Evolutionary conservation across 345 rosid species (phyloP), one percentile per base, ranked within the genome.

Genomic region (Euphorbia pulcherrima): DNA sequence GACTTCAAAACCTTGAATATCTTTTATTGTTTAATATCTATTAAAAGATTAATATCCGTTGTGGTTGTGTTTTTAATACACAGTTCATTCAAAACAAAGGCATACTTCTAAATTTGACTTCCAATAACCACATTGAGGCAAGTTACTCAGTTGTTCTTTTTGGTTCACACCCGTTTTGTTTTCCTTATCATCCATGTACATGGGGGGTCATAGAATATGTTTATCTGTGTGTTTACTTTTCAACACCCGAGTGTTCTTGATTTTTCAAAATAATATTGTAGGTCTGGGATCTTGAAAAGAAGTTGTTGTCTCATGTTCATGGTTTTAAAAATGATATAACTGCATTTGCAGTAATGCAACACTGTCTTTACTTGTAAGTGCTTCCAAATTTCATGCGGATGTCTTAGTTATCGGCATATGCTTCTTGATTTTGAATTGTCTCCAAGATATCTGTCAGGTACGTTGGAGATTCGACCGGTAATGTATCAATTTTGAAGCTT

Each of bases 251-350:
- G 29, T 40, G 50, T 13, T 41, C 44, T 33, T 73, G 8, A 69
- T 70, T 61, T 39, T 75, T 62, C 54, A 24, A 75, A 72, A 58
- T 63, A 29, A 20, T 60, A 18, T 52, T 52, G 6, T 75, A 93
- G 98, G 97, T 90, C 29, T 93, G 98, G 98, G 86, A 90, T 68
- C 69, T 90, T 64, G 94, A 90, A 40, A 87, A 76, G 85, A 86
- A 81, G 82, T 67, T 76, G 59, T 16, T 87, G 82, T 83, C 84
- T 69, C 68, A 82, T 60, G 78, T 82, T 67, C 82, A 86, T 78
- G 79, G 62, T 35, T 78, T 78, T 35, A 79, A 80, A 37, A 83
- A 76, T 29, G 87, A 89, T 54, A 86, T 93, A 50, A 87, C 92
- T 48, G 80, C 89, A 75, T 80, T 90, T 59, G 57, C 80, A 12